Base-by-base conservation (phyloP, 169 alveolate species). In the Besnoitia besnoiti region DNA sequence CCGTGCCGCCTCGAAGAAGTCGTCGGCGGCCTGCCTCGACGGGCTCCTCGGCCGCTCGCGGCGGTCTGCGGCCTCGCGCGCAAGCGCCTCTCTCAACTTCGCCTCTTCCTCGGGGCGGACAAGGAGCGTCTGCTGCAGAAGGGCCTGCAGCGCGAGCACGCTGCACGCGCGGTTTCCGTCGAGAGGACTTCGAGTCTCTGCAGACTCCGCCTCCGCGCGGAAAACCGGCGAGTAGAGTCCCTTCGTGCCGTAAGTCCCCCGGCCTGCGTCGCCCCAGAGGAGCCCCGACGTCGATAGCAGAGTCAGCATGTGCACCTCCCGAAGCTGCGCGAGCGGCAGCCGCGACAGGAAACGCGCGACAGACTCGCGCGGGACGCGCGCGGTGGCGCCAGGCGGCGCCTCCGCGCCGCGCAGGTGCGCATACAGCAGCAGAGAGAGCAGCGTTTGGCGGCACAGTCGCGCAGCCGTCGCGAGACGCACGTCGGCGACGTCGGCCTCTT, bases 391-490 rank as follows among this genome's bases (percentile, higher is more conserved):
- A 50, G 62, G 62, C 62, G 30, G 30, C 62, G 19, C 19, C 62
- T 19, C 30, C 44, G 80, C 39, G 46, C 39, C 80, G 80, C 19
- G 19, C 47, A 67, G 80, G 42, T 67, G 80, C 2, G n/a, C 80
- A 35, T 67, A 67, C 80, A 67, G 44, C 44, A 67, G 80, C 10
- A 67, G n/a, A 37, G 80, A 67, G 46, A 67, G 42, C 39, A 67
- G 80, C 47, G 80, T 67, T n/a, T 67, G 80, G 12, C 80, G 39
- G n/a, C 80, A 67, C n/a, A 67, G 39, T 8, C 80, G 80, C 80
- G 80, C 80, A 7, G 80, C 80, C 24, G 80, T 67, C 44, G 80
- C 7, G 39, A 35, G 80, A 42, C 44, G 39, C 12, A 67, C 8
- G n/a, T 67, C 80, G 14, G 46, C 44, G 8, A 35, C 3, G 39